Base-by-base conservation (phyloP, 495 filamentous ascomycete species). In the Lasiosphaeria hispida region DNA sequence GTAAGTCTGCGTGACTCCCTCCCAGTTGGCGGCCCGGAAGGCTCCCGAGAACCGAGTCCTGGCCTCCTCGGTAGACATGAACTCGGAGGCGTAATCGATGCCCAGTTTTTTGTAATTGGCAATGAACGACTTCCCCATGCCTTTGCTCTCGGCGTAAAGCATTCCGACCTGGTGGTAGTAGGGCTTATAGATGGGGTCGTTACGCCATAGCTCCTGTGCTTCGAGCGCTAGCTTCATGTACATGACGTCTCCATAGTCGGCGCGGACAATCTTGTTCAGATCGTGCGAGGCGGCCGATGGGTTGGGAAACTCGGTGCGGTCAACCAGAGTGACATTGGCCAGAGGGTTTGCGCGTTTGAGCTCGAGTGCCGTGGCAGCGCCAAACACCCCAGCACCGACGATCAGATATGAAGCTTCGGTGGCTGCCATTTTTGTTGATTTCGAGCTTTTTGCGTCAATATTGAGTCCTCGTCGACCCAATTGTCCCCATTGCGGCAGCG, bases 361-460 rank as follows among this genome's bases (percentile, higher is more conserved):
- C 61, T 85, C 72, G n/a, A 81, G 79, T 18, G 85, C 86, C 4
- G 86, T 88, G 5, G 81, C 82, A 2, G 81, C 81, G 15, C 86
- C 86, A 63, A 88, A 88, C 51, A 85, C 82, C 18, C 86, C 86
- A 14, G 80, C 79, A 40, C 86, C 86, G 50, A 88, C 70, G 51
- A 87, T 85, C 48, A 87, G 69, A 64, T 81, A 83, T 38, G 80
- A 19, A 17, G 40, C 7, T 18, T n/a, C n/a, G n/a, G n/a, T n/a
- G n/a, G n/a, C n/a, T n/a, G n/a, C n/a, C n/a, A n/a, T n/a, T n/a
- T n/a, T n/a, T n/a, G n/a, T n/a, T n/a, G n/a, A n/a, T n/a, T n/a
- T n/a, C n/a, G n/a, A n/a, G n/a, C n/a, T n/a, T n/a, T n/a, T n/a
- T n/a, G n/a, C n/a, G n/a, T n/a, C n/a, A n/a, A n/a, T n/a, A n/a